Base-by-base conservation (phyloP, 2,329 filamentous ascomycete species). In the Fusarium incarnatum region DNA sequence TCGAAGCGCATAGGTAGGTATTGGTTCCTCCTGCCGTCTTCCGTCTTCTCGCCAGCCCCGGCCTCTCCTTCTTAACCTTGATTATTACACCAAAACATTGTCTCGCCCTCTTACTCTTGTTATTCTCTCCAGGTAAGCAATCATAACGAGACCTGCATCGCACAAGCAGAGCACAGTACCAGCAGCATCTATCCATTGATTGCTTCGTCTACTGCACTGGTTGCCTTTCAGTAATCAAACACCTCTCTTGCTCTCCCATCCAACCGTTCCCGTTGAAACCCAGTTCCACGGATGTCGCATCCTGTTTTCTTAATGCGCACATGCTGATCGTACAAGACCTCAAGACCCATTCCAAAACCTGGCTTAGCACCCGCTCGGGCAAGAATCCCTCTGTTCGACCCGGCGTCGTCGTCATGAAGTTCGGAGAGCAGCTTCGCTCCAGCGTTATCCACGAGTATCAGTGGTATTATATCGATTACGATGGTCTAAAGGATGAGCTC, bases 401-500 rank as follows among this genome's bases (percentile, higher is more conserved):
- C 46, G 86, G 87, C 64, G 79, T 85, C 70, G 79, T 89, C 82
- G 83, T 87, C 83, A 91, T 91, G 89, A 91, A 91, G 87, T 99
- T 98, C 86, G 96, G 96, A 80, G 93, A 98, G 83, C 94, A 99
- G 87, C 90, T 99, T 77, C 94, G 94, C 71, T 95, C 94, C 77
- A 98, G 94, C 79, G 88, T 97, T 78, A 97, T 98, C 82, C 94
- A 93, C 85, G 94, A 98, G 83, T 99, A 97, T 84, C 91, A 94
- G 81, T 97, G 94, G 91, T 94, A 97, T 85, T 99, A 99, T 84
- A 98, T 99, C 82, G 92, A 94, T 83, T 99, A 99, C 83, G 94
- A 98, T 80, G 93, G 91, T 71, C 88, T 99, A 52, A 99, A 99
- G 84, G 86, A 88, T 73, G 90, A 94, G 72, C 89, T 99, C 67